Evolutionary conservation across 345 rosid genomes (phyloP), one percentile per base, ranked within the genome.

Genomic region (Durio zibethinus): DNA sequence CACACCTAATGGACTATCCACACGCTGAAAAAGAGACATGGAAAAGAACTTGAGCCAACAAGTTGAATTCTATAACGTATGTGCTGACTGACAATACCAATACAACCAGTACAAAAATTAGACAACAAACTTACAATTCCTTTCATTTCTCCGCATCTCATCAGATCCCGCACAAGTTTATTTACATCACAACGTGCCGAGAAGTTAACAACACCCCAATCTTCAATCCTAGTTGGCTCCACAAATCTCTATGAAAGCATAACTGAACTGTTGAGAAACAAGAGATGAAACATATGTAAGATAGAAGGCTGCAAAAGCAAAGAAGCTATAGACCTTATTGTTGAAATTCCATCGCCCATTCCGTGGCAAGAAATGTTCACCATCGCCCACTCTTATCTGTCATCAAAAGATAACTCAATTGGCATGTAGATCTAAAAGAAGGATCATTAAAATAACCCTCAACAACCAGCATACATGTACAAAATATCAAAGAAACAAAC

Each of bases 261-360:
- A 21, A 74, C 38, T 33, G 45, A 64, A 61, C 2, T 43, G 63
- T 69, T 76, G 57, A 76, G 72, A 82, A 67, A 47, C 60, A 81
- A 10, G 62, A 61, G 15, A 18, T 0, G 4, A 36, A 75, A 29
- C 10, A 57, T 63, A 61, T 18, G 67, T 29, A 31, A 31, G 10
- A 6, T 47, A 7, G 53, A 70, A 47, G 68, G 54, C 7, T 52
- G 8, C 25, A 38, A 20, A 57, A 75, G 0, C 29, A n/a, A 72
- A 6, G 16, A 59, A 31, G 70, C 27, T 40, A 59, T n/a, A 18
- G 50, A 96, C 99, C 97, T 93, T 96, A 11, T 89, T 88, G 71
- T 92, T 93, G 56, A 93, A 92, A 83, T 93, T 96, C 98, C 99
- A 96, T 52, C 97, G 85, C 21, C 98, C 99, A 74, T 89, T 90